Evolutionary conservation across 805 yeast species (phyloP), one percentile per base, ranked within the genome.

Genomic region (Ogataea ganodermae): DNA sequence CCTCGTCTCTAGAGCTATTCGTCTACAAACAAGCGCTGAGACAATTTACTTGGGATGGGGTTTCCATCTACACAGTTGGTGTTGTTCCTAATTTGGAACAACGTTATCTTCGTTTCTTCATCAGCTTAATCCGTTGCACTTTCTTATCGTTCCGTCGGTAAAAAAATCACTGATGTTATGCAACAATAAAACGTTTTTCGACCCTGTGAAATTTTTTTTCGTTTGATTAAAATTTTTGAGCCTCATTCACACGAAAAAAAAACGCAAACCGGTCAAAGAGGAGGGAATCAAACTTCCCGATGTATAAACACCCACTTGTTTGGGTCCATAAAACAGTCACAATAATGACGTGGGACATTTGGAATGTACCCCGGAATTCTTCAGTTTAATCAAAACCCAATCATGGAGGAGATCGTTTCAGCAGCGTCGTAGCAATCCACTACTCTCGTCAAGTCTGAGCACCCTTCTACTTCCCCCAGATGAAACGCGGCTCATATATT

Each of bases 171-270:
- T 38, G 21, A 5, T 23, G 26, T 33, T 21, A 16, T 7, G 14
- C 21, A 50, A 50, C 53, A 50, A 50, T 50, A 50, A 50, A 50
- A 50, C 53, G 53, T 43, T 36, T 43, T 30, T 43, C 32, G 28
- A 20, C 38, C 41, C 31, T 35, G 38, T 33, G 45, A 48, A 48
- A 28, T 35, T 37, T 51, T 30, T 30, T 48, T 42, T 44, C 26
- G 45, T 22, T 26, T 31, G 26, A n/a, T 22, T 18, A 43, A 46
- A 41, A 14, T 30, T 33, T 31, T 46, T 46, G 48, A 50, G 53
- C 53, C 53, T 50, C 46, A 43, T 17, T 18, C 46, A 49, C 44
- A 41, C 48, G 35, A 39, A 42, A 45, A 39, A 42, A 42, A 12
- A 36, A 24, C 16, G 18, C 31, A 37, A 35, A 24, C 37, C 42